Conservation (phyloP, 2,329 filamentous ascomycete species). For the Leptographium lundbergii region DNA sequence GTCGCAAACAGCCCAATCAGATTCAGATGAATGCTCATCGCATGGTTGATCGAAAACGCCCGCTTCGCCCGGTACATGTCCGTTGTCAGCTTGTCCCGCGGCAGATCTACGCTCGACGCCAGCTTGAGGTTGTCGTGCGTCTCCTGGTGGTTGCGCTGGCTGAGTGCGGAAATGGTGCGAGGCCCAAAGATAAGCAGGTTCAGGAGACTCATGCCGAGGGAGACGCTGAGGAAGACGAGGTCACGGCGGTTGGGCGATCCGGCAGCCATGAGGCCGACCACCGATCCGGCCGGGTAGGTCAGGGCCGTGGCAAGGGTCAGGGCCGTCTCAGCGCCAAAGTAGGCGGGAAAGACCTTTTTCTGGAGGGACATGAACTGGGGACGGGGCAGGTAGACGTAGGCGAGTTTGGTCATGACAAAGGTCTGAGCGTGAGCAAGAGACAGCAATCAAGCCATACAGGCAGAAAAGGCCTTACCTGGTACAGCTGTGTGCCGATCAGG, state of each 20-base stretch:
- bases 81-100: not conserved
- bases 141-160: not conserved
- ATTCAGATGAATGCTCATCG: constrained; percentile 3
- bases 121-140: not conserved
- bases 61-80: constrained; percentile 3
- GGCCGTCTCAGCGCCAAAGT: not conserved
- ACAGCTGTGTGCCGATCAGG: not conserved
- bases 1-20: not conserved
- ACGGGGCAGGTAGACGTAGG: not conserved
- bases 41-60: not conserved
- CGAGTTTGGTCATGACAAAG: constrained; percentile 1
- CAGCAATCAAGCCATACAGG: too few species aligned
- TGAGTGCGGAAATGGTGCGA: not conserved
- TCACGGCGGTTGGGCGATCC: not conserved
- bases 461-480: not conserved
- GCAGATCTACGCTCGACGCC: not conserved
- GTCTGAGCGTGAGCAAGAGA: not conserved
- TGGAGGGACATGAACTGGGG: constrained; percentile 1
- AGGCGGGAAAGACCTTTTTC: not conserved
- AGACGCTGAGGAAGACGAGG: not conserved
- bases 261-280: not conserved
- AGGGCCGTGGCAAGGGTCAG: not conserved
- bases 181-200: not conserved
- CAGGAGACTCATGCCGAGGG: not conserved
- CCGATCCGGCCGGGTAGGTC: not conserved